Evolutionary conservation across 495 filamentous ascomycete species (phyloP).

Genomic region (Coniosporium apollinis): DNA sequence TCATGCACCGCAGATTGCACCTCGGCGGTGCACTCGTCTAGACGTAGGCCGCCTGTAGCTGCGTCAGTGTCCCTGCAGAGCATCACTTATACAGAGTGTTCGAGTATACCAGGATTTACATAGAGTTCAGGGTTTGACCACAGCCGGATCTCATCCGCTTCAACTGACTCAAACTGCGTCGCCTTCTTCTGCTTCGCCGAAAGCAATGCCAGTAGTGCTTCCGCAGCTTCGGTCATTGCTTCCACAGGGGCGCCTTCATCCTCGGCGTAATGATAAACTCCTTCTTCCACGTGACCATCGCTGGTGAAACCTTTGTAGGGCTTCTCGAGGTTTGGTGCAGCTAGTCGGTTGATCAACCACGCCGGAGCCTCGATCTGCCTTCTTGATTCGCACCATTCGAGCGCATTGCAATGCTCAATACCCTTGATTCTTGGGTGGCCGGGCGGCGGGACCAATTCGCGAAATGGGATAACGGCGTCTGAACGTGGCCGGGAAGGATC

Average conservation of each 20-base stretch:
- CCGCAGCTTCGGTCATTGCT: constrained; percentile 33
- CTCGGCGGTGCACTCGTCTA: constrained; percentile 36
- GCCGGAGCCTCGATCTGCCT: neutral
- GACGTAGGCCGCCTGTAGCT: constrained; percentile 48
- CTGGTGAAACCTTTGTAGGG: constrained; percentile 56
- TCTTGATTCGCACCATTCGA: neutral
- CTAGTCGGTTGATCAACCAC: neutral
- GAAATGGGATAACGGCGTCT: too few relatives aligned
- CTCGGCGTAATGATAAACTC: too few relatives aligned
- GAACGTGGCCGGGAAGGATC: too few relatives aligned
- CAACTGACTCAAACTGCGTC: too few relatives aligned
- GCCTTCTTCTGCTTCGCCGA: constrained; percentile 31
- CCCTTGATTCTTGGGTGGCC: too few relatives aligned
- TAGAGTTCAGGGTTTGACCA: constrained; percentile 62
- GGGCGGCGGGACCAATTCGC: too few relatives aligned
- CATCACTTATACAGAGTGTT: constrained; percentile 1
- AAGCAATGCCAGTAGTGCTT: constrained; percentile 27
- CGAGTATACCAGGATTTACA: constrained; percentile 7
- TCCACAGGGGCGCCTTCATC: constrained; percentile 45
- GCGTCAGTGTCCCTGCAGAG: constrained; percentile 39
- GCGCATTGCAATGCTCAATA: too few relatives aligned
- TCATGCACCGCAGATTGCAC: constrained; percentile 33
- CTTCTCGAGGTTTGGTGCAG: constrained; percentile 29
- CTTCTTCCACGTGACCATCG: too few relatives aligned
- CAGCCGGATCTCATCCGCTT: constrained; percentile 56